Evolutionary conservation across 805 yeast genomes (phyloP), one percentile per base, ranked within the genome.

Genomic region (Crinitomyces ghanaensis): DNA sequence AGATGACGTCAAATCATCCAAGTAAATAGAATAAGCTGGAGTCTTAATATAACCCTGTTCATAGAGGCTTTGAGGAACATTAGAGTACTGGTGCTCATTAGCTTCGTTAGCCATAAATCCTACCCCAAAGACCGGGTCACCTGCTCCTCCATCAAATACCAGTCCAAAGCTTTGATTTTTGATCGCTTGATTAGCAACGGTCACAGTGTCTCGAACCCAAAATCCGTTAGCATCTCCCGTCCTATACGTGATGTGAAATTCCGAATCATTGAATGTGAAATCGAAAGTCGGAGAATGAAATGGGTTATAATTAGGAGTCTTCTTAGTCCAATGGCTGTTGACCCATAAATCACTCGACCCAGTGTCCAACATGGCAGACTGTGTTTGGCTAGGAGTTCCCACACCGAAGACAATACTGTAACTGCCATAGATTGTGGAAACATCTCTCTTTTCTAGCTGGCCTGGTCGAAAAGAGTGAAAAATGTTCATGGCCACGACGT

Each of bases 141-240:
- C 36, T 2, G 37, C 43, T 5, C 29, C 37, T 6, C 18, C 13
- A 12, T 34, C 30, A 30, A 26, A 25, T 5, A 39, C 49, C 9
- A 42, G 30, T 36, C 93, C 91, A 38, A 68, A 57, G 9, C 70
- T 54, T 6, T 88, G 75, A 41, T 73, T 70, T 2, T 80, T 68
- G 23, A 55, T 52, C 46, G 72, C 72, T 2, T 81, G 88, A 13
- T 83, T 73, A 2, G 93, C 95, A 53, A 86, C 70, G 5, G 83
- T 71, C 4, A 86, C 64, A 25, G 60, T 57, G 48, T 86, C 96
- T 28, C 60, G 50, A 9, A 77, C 85, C 68, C 71, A 72, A 13
- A 44, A 43, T 11, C 98, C 98, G 54, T 81, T 84, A 59, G 86
- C 66, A 30, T 93, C 70, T 34, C 97, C 97, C n/a, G 91, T 74